Evolutionary conservation across 2,329 filamentous ascomycete genomes (phyloP).

Genomic region (Fusarium anguioides): DNA sequence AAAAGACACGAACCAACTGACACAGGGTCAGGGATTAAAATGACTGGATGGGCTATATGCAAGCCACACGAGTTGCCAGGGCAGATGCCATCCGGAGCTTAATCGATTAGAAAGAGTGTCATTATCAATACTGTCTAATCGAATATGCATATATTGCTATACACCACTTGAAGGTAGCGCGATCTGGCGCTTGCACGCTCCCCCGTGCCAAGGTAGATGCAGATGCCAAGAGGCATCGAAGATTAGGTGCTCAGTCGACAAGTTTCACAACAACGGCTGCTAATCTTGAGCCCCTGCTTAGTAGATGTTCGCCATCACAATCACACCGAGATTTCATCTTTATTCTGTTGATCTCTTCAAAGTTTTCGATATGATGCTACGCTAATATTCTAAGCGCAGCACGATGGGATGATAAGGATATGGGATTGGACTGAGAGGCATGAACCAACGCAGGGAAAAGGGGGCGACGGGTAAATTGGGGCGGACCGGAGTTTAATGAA

Average conservation of each 20-base stretch:
- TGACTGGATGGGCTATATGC: conserved; percentile 13
- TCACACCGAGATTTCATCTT: conserved; percentile 24
- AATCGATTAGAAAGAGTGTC: conserved; percentile 1
- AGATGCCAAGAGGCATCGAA: conserved; percentile 21
- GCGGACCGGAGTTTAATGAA: conserved; percentile 31
- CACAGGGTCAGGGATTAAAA: conserved; percentile 9
- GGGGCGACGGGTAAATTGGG: conserved; percentile 25
- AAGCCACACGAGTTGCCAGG: conserved; percentile 23
- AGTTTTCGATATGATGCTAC: neutral
- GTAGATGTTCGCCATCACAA: neutral
- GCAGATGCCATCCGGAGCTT: conserved; percentile 15
- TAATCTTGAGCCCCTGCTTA: conserved; percentile 13
- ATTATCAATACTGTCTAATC: conserved; percentile 1
- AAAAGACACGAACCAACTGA: conserved; percentile 22
- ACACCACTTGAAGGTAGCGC: neutral
- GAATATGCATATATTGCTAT: conserved; percentile 4
- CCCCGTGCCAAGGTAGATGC: conserved; percentile 17
- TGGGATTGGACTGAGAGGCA: neutral
- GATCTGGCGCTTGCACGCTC: conserved; percentile 13
- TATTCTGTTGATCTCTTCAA: neutral
- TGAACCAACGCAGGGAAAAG: conserved; percentile 10
- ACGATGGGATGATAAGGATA: neutral
- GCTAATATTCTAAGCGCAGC: neutral
- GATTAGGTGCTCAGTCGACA: conserved; percentile 16
- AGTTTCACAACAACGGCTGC: conserved; percentile 33